A percentile compares a stretch with the other conserved stretches of the same genome.
Conservation (phyloP, 1,284 basidiomycete species). For the Grifola frondosa region DNA sequence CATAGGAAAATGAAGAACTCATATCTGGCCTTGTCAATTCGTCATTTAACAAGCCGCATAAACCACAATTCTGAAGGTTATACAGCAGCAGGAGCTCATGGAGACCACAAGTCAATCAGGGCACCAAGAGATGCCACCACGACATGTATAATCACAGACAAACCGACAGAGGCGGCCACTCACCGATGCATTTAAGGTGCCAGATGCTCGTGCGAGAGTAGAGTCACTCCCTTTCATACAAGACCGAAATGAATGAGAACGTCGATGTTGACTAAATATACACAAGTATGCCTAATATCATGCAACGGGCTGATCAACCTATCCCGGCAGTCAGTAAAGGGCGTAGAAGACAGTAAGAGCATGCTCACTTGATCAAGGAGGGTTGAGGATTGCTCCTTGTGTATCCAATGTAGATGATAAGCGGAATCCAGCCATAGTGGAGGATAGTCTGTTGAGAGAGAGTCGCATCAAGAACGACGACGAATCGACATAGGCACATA, state of each 20-base stretch:
- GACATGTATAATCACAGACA: slow-evolving; percentile 61
- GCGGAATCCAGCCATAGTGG: slow-evolving; percentile 91
- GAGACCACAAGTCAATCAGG: slow-evolving; percentile 17
- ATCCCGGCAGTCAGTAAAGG: slow-evolving; percentile 18
- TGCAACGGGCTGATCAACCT: slow-evolving; percentile 90
- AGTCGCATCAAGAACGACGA: no score
- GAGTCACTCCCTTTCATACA: not conserved
- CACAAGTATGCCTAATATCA: slow-evolving; percentile 39
- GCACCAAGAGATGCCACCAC: slow-evolving; percentile 54
- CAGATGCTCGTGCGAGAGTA: not conserved
- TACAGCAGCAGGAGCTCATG: slow-evolving; percentile 26
- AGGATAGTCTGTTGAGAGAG: slow-evolving; percentile 64
- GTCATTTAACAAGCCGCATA: slow-evolving; percentile 44
- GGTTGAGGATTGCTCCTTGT: slow-evolving; percentile 87
- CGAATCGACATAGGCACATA: slow-evolving; percentile 40
- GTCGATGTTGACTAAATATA: slow-evolving; percentile 25
- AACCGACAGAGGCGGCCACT: slow-evolving; percentile 30
- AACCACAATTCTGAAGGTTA: slow-evolving; percentile 54
- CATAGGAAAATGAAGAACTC: slow-evolving; percentile 33
- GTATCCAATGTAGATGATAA: slow-evolving; percentile 93
- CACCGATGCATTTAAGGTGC: slow-evolving; percentile 13
- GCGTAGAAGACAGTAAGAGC: slow-evolving; percentile 3
- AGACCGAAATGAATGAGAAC: not conserved
- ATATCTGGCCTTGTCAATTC: slow-evolving; percentile 81
- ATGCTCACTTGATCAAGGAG: slow-evolving; percentile 86